These are phyloP conservation scores for Linum usitatissimum DNA, from an alignment of 345 rosid genomes.

Conservation along the genomic window DNA sequence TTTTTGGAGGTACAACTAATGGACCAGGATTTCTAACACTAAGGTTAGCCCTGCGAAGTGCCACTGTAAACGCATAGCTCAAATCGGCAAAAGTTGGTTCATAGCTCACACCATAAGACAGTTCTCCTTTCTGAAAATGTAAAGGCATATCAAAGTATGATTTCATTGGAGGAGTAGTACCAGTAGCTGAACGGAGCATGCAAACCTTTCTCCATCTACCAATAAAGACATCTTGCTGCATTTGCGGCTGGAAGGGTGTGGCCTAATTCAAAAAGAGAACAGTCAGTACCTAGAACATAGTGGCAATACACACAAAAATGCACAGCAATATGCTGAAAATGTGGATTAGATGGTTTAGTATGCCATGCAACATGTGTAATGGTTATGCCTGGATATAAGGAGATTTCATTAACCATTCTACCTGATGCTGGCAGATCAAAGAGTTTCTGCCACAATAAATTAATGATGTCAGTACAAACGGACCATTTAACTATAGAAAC, in stretches of 20 bases:
- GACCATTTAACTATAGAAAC: too few species aligned
- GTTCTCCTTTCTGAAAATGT: constrained; percentile 62
- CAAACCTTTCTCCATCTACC: constrained; percentile 96
- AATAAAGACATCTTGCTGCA: constrained; percentile 71
- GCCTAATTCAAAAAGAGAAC: constrained; percentile 50
- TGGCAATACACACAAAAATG: not conserved
- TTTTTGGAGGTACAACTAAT: constrained; percentile 47
- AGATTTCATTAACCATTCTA: not conserved
- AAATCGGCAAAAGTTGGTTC: constrained; percentile 91
- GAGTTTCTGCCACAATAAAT: not conserved
- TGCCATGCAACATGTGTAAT: not conserved
- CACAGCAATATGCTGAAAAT: not conserved
- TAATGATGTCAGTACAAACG: too few species aligned
- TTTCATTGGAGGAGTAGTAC: constrained; percentile 94
- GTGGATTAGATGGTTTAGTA: not conserved
- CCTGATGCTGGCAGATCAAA: not conserved
- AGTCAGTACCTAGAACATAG: constrained; percentile 7
- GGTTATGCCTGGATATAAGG: not conserved
- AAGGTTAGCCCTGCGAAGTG: constrained; percentile 91
- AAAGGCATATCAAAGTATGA: constrained; percentile 77
- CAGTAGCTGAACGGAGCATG: constrained; percentile 88
- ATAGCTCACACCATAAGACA: constrained; percentile 87
- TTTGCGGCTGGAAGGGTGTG: constrained; percentile 87
- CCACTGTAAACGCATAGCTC: constrained; percentile 92
- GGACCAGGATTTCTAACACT: constrained; percentile 58